A percentile compares a stretch with the other conserved stretches of the same genome.
Conservation (phyloP, 208 protist genomes). For the Acanthamoeba rhysodes region DNA sequence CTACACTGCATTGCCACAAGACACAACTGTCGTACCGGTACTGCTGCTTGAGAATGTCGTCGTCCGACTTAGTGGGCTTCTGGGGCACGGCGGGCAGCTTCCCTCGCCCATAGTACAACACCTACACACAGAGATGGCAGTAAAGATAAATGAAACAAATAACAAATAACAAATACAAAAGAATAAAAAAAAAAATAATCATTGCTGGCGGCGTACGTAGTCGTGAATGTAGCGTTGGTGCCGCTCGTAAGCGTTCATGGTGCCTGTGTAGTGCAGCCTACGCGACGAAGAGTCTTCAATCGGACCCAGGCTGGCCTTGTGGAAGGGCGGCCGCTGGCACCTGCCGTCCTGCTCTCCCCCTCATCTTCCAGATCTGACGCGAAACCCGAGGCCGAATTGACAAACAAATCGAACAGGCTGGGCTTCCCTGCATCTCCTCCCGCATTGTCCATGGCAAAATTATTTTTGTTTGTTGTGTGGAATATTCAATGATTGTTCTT, state of each 20-base stretch:
- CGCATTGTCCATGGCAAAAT: not conserved
- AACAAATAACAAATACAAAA: not conserved
- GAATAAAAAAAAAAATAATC: not conserved
- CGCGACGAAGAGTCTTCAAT: not conserved
- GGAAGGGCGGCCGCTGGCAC: not conserved
- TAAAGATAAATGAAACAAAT: not conserved
- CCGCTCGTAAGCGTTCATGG: constrained; percentile 47
- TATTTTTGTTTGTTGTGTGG: too few species aligned
- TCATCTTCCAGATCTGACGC: constrained; percentile 66
- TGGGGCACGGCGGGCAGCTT: constrained; percentile 15
- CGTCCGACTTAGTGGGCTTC: constrained; percentile 58
- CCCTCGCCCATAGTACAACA: constrained; percentile 30
- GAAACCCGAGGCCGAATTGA: not conserved
- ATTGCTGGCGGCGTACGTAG: constrained; percentile 30
- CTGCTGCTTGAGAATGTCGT: constrained; percentile 69
- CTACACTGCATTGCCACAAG: too few species aligned
- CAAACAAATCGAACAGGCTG: constrained; percentile 65
- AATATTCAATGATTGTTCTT: too few species aligned
- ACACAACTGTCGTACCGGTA: constrained; percentile 23
- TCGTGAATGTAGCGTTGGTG: constrained; percentile 66
- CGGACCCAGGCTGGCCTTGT: not conserved
- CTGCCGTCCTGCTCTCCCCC: not conserved
- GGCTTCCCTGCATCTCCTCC: constrained; percentile 8
- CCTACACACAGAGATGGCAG: not conserved
- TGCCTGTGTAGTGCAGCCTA: not conserved